A percentile compares a stretch with the other conserved stretches of the same genome.
Conservation (phyloP, 2,329 filamentous ascomycete species). For the Cercospora sp. region DNA sequence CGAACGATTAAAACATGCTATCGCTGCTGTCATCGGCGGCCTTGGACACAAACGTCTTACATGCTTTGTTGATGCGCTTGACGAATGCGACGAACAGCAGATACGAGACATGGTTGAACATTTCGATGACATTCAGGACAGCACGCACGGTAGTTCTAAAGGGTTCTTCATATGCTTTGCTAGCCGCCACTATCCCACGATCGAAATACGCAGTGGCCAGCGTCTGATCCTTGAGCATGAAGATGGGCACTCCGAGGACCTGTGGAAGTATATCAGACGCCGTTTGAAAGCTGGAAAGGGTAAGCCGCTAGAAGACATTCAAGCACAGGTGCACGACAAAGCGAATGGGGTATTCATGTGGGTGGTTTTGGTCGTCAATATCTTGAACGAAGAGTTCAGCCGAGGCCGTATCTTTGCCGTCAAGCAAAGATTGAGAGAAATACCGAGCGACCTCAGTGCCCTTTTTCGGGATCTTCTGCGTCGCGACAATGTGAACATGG, state of each 20-base stretch:
- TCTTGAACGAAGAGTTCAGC: constrained; percentile 47
- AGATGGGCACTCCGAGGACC: constrained; percentile 37
- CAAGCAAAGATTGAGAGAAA: constrained; percentile 40
- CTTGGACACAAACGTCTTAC: constrained; percentile 34
- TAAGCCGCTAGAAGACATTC: constrained; percentile 31
- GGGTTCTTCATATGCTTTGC: constrained; percentile 43
- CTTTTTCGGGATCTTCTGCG: constrained; percentile 55
- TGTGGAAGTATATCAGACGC: constrained; percentile 39
- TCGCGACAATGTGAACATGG: constrained; percentile 47
- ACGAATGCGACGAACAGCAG: constrained; percentile 47
- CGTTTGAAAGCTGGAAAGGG: constrained; percentile 34
- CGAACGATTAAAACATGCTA: constrained; percentile 34
- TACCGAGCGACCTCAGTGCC: constrained; percentile 46
- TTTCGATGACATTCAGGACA: constrained; percentile 39
- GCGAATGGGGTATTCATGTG: constrained; percentile 50
- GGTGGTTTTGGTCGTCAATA: constrained; percentile 48
- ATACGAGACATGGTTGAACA: constrained; percentile 42
- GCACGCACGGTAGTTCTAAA: not conserved
- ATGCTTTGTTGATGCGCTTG: constrained; percentile 49
- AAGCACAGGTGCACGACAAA: constrained; percentile 39
- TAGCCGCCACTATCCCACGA: constrained; percentile 48
- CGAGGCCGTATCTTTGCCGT: constrained; percentile 36
- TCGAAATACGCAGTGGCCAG: constrained; percentile 38
- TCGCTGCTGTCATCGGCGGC: constrained; percentile 31
- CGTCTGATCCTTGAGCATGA: constrained; percentile 41